Base-by-base conservation (phyloP, 106 monocot genomes). In the Xerophyta viscosa region DNA sequence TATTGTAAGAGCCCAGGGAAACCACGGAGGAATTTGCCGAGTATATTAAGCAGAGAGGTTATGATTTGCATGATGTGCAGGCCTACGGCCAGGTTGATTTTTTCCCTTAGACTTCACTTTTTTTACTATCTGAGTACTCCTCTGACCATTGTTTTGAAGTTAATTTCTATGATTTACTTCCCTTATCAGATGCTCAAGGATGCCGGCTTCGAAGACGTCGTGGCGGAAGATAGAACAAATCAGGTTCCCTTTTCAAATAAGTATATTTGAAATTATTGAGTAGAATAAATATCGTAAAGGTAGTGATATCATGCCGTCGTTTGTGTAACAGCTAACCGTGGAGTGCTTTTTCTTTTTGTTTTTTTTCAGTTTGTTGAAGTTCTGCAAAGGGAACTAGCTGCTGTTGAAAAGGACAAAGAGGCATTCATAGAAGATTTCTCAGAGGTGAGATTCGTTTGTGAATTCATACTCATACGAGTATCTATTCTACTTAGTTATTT, bases 201-300 rank as follows among this genome's bases (percentile, higher is more conserved):
- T 71, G 84, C 88, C 57, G 96, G 89, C 46, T 96, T 96, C 39
- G 26, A 52, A 41, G 73, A 85, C 19, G 89, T 96, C 46, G 41
- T 77, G 48, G 88, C 96, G n/a, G 96, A 96, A 76, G 96, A 96
- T 44, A 63, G 81, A 14, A 96, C 96, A n/a, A 41, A 82, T 57
- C 89, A 96, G 96, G 96, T 93, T 66, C 36, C 4, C n/a, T n/a
- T n/a, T n/a, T n/a, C n/a, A n/a, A n/a, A n/a, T n/a, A n/a, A n/a
- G n/a, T n/a, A n/a, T n/a, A n/a, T n/a, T n/a, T n/a, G n/a, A n/a
- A n/a, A n/a, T n/a, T n/a, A n/a, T n/a, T n/a, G n/a, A n/a, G n/a
- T n/a, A n/a, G n/a, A n/a, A n/a, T n/a, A n/a, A n/a, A n/a, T n/a
- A n/a, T n/a, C n/a, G n/a, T n/a, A n/a, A n/a, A n/a, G 33, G 11